These are phyloP conservation scores for Malus sieversii DNA, from an alignment of 306 rosid species.

Conservation along the genomic window DNA sequence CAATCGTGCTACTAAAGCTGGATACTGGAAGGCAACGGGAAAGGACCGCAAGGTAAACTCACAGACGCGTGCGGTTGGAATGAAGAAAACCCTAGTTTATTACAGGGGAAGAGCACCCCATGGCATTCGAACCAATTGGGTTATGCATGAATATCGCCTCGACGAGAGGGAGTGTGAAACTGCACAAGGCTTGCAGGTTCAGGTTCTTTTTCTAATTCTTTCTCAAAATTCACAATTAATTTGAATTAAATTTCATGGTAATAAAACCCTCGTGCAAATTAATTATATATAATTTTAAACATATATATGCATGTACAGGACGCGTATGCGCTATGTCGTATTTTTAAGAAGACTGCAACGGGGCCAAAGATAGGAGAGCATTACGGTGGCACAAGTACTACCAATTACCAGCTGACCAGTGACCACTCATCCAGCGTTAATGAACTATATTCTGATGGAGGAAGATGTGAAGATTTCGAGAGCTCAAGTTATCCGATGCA, in stretches of 20 bases:
- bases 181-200: conserved; percentile 60
- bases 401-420: conserved; percentile 35
- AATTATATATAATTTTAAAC: neutral
- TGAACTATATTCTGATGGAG: conserved; percentile 65
- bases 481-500: conserved; percentile 46
- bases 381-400: conserved; percentile 31
- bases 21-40: conserved; percentile 97
- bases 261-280: neutral
- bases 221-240: too few species aligned
- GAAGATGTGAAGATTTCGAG: conserved; percentile 63
- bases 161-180: conserved; percentile 73
- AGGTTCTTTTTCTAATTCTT: neutral
- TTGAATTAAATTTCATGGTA: neutral
- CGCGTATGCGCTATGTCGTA: conserved; percentile 84
- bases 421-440: conserved; percentile 55
- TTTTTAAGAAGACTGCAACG: conserved; percentile 63
- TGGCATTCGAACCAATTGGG: conserved; percentile 82
- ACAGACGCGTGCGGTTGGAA: conserved; percentile 55
- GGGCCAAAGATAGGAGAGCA: conserved; percentile 56
- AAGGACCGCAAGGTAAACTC: conserved; percentile 84
- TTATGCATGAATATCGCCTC: conserved; percentile 95
- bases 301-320: conserved; percentile 36
- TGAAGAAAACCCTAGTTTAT: conserved; percentile 93
- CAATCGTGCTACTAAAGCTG: conserved; percentile 80
- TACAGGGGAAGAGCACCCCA: conserved; percentile 93